Evolutionary conservation across 1,284 basidiomycete genomes (phyloP).

Genomic region (Inonotus hispidus): DNA sequence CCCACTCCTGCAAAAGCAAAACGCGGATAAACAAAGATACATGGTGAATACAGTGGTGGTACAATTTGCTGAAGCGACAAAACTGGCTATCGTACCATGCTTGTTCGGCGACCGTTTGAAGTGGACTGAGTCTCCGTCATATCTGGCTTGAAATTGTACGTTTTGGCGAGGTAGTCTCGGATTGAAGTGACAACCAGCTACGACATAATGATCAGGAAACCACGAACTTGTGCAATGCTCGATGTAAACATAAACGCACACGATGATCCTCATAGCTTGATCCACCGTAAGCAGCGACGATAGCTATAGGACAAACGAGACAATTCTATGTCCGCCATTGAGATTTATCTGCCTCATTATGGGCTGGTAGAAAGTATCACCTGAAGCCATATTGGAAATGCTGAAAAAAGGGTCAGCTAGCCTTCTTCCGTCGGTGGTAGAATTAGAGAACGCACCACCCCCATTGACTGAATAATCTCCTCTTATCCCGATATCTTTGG

Average conservation of each 20-base stretch:
- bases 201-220: background rate
- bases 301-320: slow-evolving; percentile 72
- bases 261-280: slow-evolving; percentile 74
- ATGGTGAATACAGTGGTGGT: slow-evolving; percentile 9
- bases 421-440: background rate
- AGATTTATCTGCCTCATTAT: slow-evolving; percentile 11
- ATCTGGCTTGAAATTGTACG: slow-evolving; percentile 29
- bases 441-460: slow-evolving; percentile 52
- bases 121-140: slow-evolving; percentile 6
- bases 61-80: background rate
- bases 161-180: slow-evolving; percentile 63
- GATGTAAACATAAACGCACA: slow-evolving; percentile 36
- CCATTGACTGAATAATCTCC: slow-evolving; percentile 61
- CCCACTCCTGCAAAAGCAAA: slow-evolving; percentile 8
- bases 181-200: slow-evolving; percentile 63
- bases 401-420: slow-evolving; percentile 32
- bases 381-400: slow-evolving; percentile 80
- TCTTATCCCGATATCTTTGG: slow-evolving; percentile 62
- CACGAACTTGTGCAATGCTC: background rate
- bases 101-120: slow-evolving; percentile 13
- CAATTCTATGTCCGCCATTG: slow-evolving; percentile 49
- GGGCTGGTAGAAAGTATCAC: slow-evolving; percentile 31
- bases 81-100: slow-evolving; percentile 19
- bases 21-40: background rate
- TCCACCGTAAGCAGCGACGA: slow-evolving; percentile 78